Percentiles rank a stretch among this genome's conserved stretches.
Evolutionary conservation across 257 asterid genomes (phyloP).

Genomic region (Solanum ossicruentum): DNA sequence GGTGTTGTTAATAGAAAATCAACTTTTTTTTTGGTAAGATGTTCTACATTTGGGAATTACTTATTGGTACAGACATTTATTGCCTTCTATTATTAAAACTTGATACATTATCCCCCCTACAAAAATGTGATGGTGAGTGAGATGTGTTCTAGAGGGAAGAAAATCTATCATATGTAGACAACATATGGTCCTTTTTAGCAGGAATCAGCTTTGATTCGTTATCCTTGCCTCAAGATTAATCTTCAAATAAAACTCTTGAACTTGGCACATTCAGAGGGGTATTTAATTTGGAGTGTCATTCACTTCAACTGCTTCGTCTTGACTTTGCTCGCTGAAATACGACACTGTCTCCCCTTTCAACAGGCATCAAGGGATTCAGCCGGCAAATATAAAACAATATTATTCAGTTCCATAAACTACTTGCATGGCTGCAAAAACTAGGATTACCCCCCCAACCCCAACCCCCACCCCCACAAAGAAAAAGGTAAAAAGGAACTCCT

Average conservation of each 20-base stretch:
- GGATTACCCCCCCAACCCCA: background rate
- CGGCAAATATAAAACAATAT: background rate
- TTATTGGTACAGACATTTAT: background rate
- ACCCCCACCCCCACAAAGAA: background rate
- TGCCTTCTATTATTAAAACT: background rate
- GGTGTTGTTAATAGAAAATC: background rate
- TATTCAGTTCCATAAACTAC: background rate
- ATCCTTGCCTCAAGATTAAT: background rate
- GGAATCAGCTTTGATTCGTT: background rate
- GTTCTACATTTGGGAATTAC: background rate
- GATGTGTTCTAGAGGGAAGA: background rate
- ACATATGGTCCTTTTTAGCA: background rate
- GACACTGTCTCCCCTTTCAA: background rate
- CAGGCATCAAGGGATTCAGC: background rate
- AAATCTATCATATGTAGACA: background rate
- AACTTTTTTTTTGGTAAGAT: background rate
- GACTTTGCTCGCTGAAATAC: conserved; percentile 17
- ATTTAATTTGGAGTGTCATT: background rate
- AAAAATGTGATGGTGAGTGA: background rate
- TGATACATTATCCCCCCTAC: background rate
- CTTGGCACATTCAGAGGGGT: background rate
- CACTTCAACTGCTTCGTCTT: background rate
- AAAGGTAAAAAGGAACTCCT: background rate
- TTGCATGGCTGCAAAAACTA: background rate
- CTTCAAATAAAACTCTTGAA: conserved; percentile 5